Evolutionary conservation across 352 stramenopile species (phyloP).

Genomic region (Plasmopara muralis): DNA sequence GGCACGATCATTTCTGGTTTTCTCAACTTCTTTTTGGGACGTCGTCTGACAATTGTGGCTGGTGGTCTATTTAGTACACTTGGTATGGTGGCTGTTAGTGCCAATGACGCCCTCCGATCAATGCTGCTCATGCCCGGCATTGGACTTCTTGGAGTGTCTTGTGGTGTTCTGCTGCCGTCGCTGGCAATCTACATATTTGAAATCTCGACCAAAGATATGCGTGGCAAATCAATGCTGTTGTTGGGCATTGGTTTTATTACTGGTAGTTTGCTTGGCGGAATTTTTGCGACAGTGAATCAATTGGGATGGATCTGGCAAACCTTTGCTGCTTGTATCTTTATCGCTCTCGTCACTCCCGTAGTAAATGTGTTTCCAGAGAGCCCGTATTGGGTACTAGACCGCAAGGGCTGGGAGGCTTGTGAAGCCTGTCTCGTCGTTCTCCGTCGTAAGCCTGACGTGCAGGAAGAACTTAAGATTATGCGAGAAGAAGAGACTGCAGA

Average conservation of each 20-base stretch:
- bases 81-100: constrained; percentile 55
- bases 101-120: constrained; percentile 39
- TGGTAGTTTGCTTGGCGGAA: constrained; percentile 45
- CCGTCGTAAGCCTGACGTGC: constrained; percentile 57
- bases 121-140: constrained; percentile 52
- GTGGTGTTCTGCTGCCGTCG: constrained; percentile 63
- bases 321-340: constrained; percentile 57
- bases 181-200: constrained; percentile 74
- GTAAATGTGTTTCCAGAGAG: constrained; percentile 75
- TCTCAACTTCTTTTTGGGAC: constrained; percentile 55
- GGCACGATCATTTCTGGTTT: constrained; percentile 49
- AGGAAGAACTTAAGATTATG: constrained; percentile 64
- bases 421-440: constrained; percentile 55
- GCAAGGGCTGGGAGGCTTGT: constrained; percentile 65
- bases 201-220: constrained; percentile 74
- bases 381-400: constrained; percentile 68
- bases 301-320: constrained; percentile 75
- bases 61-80: constrained; percentile 60
- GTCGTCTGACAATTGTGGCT: constrained; percentile 50
- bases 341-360: constrained; percentile 55
- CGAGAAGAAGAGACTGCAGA: constrained; percentile 48
- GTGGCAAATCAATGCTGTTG: constrained; percentile 59
- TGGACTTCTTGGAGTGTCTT: constrained; percentile 43
- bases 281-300: constrained; percentile 51
- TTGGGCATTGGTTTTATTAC: constrained; percentile 55